Evolutionary conservation across 129 eudicot genomes (phyloP).

Genomic region (Escallonia rubra): DNA sequence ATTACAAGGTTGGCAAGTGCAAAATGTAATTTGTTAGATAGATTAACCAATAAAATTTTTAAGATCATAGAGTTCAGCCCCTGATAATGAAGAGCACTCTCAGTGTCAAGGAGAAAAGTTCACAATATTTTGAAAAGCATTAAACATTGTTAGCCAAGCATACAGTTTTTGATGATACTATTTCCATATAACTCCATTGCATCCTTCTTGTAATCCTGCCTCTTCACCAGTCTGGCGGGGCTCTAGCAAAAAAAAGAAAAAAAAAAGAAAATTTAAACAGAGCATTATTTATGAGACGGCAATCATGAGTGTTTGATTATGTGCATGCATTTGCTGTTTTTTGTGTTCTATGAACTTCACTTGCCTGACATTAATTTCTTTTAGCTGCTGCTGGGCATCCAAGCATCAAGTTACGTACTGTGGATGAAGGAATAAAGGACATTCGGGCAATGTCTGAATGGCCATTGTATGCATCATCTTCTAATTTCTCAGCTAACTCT

Average conservation of each 20-base stretch:
- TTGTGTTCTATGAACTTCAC: background rate
- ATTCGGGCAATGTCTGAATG: conserved; percentile 10
- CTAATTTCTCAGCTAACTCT: conserved; percentile 13
- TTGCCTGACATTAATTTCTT: background rate
- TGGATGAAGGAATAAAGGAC: conserved; percentile 11
- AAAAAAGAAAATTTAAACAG: background rate
- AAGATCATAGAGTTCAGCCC: too few species aligned
- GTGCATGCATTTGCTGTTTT: background rate
- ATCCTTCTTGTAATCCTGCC: background rate
- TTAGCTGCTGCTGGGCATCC: conserved; percentile 6
- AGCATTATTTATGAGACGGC: background rate
- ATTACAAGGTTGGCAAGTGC: too few species aligned
- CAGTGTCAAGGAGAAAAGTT: too few species aligned
- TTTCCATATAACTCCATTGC: background rate
- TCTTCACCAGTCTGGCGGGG: background rate
- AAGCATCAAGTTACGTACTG: background rate
- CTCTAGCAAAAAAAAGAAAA: background rate
- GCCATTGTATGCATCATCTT: conserved; percentile 1
- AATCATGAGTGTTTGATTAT: background rate
- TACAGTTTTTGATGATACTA: too few species aligned
- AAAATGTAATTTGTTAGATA: too few species aligned
- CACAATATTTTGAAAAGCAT: too few species aligned
- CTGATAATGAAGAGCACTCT: too few species aligned
- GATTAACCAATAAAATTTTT: too few species aligned
- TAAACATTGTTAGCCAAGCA: too few species aligned